Percentiles rank a stretch among this genome's conserved stretches.
These are phyloP conservation scores for Drechslerella coelobrocha DNA, from an alignment of 2,329 filamentous ascomycete genomes.

Conservation along the genomic window DNA sequence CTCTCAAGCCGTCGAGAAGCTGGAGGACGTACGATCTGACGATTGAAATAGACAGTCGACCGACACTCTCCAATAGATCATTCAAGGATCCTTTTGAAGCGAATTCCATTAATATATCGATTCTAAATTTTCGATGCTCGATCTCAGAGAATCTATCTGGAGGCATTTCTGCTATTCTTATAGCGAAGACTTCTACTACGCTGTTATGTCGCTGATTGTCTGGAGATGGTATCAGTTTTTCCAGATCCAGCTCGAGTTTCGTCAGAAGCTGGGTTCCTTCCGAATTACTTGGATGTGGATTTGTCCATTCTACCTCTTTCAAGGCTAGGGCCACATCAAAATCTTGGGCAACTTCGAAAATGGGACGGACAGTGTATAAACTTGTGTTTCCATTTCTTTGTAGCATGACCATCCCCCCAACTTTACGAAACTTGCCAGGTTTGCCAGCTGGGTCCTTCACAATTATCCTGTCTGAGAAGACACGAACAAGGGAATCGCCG, in stretches of 20 bases:
- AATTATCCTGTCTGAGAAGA: conserved; percentile 36
- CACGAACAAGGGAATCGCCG: conserved; percentile 12
- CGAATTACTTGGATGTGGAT: conserved; percentile 64
- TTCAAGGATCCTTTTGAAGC: conserved; percentile 82
- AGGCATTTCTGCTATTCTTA: conserved; percentile 71
- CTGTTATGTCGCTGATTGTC: conserved; percentile 71
- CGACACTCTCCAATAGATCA: conserved; percentile 80
- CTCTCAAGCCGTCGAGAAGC: conserved; percentile 84
- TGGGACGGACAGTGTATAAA: conserved; percentile 75
- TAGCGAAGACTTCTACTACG: conserved; percentile 79
- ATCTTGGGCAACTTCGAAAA: conserved; percentile 65
- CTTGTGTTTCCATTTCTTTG: conserved; percentile 71
- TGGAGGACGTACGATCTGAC: conserved; percentile 91
- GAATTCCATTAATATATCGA: conserved; percentile 74
- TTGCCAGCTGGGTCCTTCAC: conserved; percentile 36
- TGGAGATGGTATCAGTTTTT: conserved; percentile 70
- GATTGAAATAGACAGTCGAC: conserved; percentile 74
- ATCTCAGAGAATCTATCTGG: conserved; percentile 56
- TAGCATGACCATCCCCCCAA: conserved; percentile 36
- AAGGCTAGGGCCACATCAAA: conserved; percentile 71
- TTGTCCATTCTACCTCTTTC: conserved; percentile 70
- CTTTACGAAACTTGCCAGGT: conserved; percentile 45
- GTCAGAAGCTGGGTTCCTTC: conserved; percentile 79
- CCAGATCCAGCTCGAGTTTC: conserved; percentile 76
- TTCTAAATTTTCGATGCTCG: conserved; percentile 57